These are phyloP conservation scores for Paraphaeosphaeria minitans DNA, from an alignment of 2,329 filamentous ascomycete species.

Conservation along the genomic window DNA sequence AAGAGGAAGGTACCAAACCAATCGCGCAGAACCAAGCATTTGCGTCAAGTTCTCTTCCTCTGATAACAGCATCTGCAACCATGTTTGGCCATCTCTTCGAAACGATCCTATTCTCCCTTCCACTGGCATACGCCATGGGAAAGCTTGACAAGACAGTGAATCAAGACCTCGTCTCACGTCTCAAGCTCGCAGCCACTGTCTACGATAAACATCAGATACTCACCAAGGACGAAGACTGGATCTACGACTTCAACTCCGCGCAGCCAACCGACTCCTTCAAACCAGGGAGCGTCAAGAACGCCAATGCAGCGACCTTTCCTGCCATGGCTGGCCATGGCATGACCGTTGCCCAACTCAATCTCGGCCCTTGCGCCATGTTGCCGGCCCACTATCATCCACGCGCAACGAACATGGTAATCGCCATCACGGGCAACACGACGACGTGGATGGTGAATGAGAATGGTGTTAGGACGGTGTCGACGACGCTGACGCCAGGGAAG, in stretches of 20 bases:
- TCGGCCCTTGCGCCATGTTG: conserved; percentile 59
- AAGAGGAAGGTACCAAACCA: background rate
- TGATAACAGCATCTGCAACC: background rate
- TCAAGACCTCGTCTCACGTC: conserved; percentile 46
- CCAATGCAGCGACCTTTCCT: conserved; percentile 59
- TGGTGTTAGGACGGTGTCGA: conserved; percentile 51
- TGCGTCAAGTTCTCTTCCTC: background rate
- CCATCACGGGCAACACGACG: conserved; percentile 54
- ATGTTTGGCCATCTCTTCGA: conserved; percentile 12
- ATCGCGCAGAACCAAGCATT: background rate
- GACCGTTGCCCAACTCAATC: conserved; percentile 52
- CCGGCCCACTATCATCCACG: conserved; percentile 58
- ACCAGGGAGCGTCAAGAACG: conserved; percentile 58
- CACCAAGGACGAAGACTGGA: conserved; percentile 51
- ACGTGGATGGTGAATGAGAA: conserved; percentile 61
- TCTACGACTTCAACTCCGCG: conserved; percentile 54
- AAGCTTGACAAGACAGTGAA: conserved; percentile 47
- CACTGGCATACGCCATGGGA: conserved; percentile 32
- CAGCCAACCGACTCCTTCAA: conserved; percentile 50
- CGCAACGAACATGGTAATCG: conserved; percentile 57
- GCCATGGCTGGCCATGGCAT: conserved; percentile 55
- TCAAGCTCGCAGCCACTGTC: conserved; percentile 49
- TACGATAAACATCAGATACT: conserved; percentile 53
- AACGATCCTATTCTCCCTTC: conserved; percentile 15
- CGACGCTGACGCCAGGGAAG: conserved; percentile 50